Percentiles rank a stretch among this genome's conserved stretches.
phyloP scores from a whole-genome alignment of 2,329 filamentous ascomycete species.

The Neoscytalidium dimidiatum region DNA sequence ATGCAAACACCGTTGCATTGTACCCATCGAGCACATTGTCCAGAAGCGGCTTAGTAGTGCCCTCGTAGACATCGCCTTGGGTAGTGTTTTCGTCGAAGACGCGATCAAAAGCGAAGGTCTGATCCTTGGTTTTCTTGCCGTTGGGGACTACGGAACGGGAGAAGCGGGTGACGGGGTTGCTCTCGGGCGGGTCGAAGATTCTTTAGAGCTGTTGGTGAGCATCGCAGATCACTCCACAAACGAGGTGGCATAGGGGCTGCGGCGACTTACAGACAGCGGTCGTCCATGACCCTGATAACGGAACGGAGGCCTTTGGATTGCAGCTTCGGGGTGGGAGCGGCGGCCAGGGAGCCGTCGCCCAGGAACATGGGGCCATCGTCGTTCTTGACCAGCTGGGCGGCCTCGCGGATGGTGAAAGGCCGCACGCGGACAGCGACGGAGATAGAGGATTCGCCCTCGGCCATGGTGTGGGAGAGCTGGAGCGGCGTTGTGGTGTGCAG shows the following conservation, averaged over 20 bases:
- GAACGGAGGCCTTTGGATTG: constrained; percentile 83
- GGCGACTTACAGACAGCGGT: constrained; percentile 77
- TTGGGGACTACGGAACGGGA: constrained; percentile 73
- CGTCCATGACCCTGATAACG: constrained; percentile 95
- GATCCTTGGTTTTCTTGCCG: constrained; percentile 93
- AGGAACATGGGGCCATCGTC: constrained; percentile 91
- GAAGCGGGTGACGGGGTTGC: constrained; percentile 87
- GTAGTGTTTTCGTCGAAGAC: constrained; percentile 95
- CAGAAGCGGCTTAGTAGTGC: constrained; percentile 84
- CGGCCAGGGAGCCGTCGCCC: constrained; percentile 95
- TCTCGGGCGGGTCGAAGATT: constrained; percentile 95
- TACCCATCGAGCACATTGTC: constrained; percentile 96
- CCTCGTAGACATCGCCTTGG: constrained; percentile 92
- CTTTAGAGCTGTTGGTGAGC: constrained; percentile 50
- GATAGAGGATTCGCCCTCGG: constrained; percentile 52
- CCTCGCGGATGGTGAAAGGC: constrained; percentile 82
- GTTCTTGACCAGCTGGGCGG: constrained; percentile 77
- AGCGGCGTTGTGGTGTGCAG: constrained; percentile 13
- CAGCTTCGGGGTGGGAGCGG: constrained; percentile 78
- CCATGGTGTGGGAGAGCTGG: constrained; percentile 13
- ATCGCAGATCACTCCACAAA: constrained; percentile 26
- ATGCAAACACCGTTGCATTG: constrained; percentile 98
- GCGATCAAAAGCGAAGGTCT: constrained; percentile 94
- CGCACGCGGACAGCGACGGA: constrained; percentile 61
- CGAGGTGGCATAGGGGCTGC: constrained; percentile 7